These are phyloP conservation scores for Phtheirospermum japonicum DNA, from an alignment of 257 asterid genomes.

Conservation along the genomic window DNA sequence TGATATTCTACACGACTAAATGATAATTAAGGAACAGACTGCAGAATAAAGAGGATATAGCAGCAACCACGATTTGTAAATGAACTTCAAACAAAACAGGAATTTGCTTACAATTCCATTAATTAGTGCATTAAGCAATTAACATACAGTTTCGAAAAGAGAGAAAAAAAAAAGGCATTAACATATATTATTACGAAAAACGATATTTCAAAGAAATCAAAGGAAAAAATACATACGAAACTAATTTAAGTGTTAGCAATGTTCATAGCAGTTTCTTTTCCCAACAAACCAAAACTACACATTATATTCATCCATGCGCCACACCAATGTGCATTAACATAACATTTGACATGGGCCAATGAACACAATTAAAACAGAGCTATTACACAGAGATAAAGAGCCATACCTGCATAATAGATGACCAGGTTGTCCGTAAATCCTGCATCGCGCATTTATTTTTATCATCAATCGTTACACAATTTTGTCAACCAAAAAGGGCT, in stretches of 20 bases:
- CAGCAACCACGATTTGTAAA: constrained; percentile 15
- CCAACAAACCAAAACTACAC: constrained; percentile 1
- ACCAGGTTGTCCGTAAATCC: constrained; percentile 58
- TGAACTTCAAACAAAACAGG: constrained; percentile 4
- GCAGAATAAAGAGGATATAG: constrained; percentile 21
- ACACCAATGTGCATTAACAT: not conserved
- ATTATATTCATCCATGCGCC: not conserved
- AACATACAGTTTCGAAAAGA: no score
- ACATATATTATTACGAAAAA: not conserved
- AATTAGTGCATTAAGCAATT: not conserved
- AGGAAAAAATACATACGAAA: not conserved
- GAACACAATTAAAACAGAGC: constrained; percentile 19
- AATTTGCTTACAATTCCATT: not conserved
- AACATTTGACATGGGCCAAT: constrained; percentile 17
- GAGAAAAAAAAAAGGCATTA: no score
- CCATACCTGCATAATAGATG: constrained; percentile 77
- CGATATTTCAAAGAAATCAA: not conserved
- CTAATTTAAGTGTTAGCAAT: no score
- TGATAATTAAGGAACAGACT: constrained; percentile 21
- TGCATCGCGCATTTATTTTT: constrained; percentile 37
- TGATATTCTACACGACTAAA: constrained; percentile 36
- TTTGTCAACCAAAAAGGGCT: constrained; percentile 11
- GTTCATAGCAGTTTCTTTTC: constrained; percentile 5
- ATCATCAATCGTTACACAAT: constrained; percentile 25
- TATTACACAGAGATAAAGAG: constrained; percentile 8